A percentile compares a stretch with the other conserved stretches of the same genome.
These are phyloP conservation scores for Diaporthe amygdali DNA, from an alignment of 2,329 filamentous ascomycete species.

Conservation along the genomic window DNA sequence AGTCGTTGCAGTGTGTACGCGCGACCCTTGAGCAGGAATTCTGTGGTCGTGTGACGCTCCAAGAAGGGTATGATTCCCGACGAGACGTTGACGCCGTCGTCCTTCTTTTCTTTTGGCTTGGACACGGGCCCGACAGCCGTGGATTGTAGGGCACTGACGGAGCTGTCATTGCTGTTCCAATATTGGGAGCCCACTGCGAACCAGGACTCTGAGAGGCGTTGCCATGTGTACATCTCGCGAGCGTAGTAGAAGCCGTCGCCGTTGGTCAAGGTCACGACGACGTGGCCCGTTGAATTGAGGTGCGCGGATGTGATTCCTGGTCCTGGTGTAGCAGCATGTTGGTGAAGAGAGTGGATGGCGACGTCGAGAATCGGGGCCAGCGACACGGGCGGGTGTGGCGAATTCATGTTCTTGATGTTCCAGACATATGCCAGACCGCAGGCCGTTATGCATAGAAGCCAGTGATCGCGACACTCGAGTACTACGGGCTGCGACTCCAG, in stretches of 20 bases:
- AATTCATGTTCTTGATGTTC: constrained; percentile 83
- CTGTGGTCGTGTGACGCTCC: constrained; percentile 92
- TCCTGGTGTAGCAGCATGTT: constrained; percentile 74
- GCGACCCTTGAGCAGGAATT: constrained; percentile 88
- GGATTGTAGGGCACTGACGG: constrained; percentile 79
- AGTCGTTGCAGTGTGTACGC: constrained; percentile 91
- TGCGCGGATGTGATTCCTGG: constrained; percentile 91
- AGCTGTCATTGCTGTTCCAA: constrained; percentile 97
- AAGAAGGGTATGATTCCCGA: constrained; percentile 92
- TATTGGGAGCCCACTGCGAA: constrained; percentile 98
- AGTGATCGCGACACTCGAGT: constrained; percentile 86
- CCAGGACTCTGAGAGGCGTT: constrained; percentile 95
- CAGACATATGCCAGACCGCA: constrained; percentile 91
- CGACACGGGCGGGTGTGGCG: constrained; percentile 88
- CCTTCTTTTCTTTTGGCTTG: constrained; percentile 51
- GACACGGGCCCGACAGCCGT: constrained; percentile 67
- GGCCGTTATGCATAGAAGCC: constrained; percentile 87
- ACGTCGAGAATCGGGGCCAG: constrained; percentile 88
- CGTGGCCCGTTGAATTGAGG: constrained; percentile 83
- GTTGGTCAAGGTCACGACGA: constrained; percentile 91
- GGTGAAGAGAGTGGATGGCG: constrained; percentile 78
- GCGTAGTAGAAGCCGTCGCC: constrained; percentile 95
- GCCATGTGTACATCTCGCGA: constrained; percentile 86
- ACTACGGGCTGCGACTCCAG: constrained; percentile 94
- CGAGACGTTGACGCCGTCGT: constrained; percentile 67